These are phyloP conservation scores for Apiospora kogelbergensis DNA, from an alignment of 2,329 filamentous ascomycete species.

Conservation along the genomic window DNA sequence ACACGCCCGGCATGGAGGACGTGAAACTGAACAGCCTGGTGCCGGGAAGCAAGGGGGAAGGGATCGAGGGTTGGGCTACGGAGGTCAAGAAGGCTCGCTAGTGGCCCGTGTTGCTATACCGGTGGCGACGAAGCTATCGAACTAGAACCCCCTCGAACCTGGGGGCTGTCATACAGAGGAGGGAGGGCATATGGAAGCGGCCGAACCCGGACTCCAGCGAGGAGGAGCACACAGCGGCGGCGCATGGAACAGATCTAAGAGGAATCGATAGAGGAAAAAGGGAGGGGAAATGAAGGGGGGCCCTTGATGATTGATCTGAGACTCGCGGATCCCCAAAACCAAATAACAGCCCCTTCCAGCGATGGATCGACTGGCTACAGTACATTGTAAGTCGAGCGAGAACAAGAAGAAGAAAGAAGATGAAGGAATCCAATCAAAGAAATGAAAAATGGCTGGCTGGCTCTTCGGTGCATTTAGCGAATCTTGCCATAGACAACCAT, in stretches of 20 bases:
- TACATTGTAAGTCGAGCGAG: not conserved
- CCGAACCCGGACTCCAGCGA: too few species aligned
- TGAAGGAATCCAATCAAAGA: not conserved
- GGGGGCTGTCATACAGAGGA: too few species aligned
- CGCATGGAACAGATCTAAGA: too few species aligned
- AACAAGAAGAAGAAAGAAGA: not conserved
- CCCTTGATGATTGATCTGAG: too few species aligned
- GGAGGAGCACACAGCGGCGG: too few species aligned
- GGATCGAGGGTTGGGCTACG: constrained; percentile 89
- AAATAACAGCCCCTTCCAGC: not conserved
- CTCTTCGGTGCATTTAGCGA: constrained; percentile 5
- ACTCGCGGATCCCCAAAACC: not conserved
- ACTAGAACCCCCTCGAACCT: too few species aligned
- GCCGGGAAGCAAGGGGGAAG: constrained; percentile 82
- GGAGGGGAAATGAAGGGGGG: too few species aligned
- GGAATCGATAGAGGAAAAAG: too few species aligned
- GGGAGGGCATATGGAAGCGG: too few species aligned
- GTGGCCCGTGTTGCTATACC: not conserved
- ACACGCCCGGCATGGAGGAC: constrained; percentile 85
- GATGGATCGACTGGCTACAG: not conserved
- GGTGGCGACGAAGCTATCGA: too few species aligned
- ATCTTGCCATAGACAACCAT: constrained; percentile 4
- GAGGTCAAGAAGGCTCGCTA: constrained; percentile 69
- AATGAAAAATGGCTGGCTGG: not conserved
- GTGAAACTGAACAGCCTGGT: constrained; percentile 70